These are phyloP conservation scores for Acidomyces sp. DNA, from an alignment of 495 filamentous ascomycete species.

Conservation along the genomic window DNA sequence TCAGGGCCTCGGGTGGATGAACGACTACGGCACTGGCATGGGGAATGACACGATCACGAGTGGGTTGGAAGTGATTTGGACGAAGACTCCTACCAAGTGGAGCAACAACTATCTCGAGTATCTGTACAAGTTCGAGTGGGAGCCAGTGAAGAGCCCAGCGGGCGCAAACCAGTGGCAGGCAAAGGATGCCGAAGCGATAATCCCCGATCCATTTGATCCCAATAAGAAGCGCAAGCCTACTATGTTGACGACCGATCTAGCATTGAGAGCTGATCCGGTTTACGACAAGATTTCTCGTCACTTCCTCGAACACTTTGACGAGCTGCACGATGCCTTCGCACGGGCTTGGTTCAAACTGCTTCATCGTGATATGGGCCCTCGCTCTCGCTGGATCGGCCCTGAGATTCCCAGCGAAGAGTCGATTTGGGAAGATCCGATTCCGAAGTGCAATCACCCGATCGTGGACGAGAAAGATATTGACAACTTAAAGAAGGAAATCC, in stretches of 20 bases:
- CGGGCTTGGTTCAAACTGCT: constrained; percentile 68
- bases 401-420: constrained; percentile 51
- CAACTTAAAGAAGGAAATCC: constrained; percentile 50
- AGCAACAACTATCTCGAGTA: constrained; percentile 56
- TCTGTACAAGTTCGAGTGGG: constrained; percentile 66
- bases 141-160: constrained; percentile 56
- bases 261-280: constrained; percentile 52
- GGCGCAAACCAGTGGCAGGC: constrained; percentile 63
- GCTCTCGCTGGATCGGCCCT: constrained; percentile 52
- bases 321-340: constrained; percentile 51
- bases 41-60: constrained; percentile 56
- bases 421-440: constrained; percentile 55
- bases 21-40: constrained; percentile 44
- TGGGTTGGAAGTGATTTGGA: constrained; percentile 63
- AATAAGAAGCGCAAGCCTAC: constrained; percentile 51
- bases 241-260: constrained; percentile 59
- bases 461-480: constrained; percentile 46
- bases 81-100: constrained; percentile 55
- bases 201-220: constrained; percentile 54
- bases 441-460: constrained; percentile 39
- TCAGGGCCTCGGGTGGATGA: constrained; percentile 57
- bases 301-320: constrained; percentile 49
- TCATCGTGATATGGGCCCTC: constrained; percentile 61
- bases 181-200: constrained; percentile 48
- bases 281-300: constrained; percentile 62